Evolutionary conservation across 352 stramenopile species (phyloP), one percentile per base, ranked within the genome.

Genomic region (Globisporangium nagaii): DNA sequence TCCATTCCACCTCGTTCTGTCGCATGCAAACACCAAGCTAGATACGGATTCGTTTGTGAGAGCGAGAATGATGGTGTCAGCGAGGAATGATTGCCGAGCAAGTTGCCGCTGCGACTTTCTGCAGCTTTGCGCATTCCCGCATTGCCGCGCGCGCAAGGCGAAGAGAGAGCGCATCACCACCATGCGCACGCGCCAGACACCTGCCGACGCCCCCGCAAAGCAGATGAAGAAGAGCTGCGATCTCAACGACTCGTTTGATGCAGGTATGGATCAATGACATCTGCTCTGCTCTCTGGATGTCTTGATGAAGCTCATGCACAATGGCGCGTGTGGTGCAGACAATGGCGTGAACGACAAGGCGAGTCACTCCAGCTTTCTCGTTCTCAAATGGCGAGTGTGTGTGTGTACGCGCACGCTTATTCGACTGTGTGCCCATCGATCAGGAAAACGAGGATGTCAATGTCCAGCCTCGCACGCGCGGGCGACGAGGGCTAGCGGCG

Each of bases 181-280:
- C 13, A 53, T 53, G 47, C 47, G 22, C 6, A 45, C 52, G 19
- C 40, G 52, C 22, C 37, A 22, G 5, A 13, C 28, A 10, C n/a
- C 28, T 15, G 19, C 32, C 27, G 22, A 12, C 37, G 12, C 40
- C 11, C 22, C 24, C 4, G 32, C 7, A 10, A 36, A 61, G 32
- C 67, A 65, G 60, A 59, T 63, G 49, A 71, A 65, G 60, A 59
- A 65, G 49, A 71, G 44, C 13, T 80, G 60, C 41, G 30, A 66
- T 43, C 52, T 75, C 12, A 32, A 63, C n/a, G 62, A 77, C 40
- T 66, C 68, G 30, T 56, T 63, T 0, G 65, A 68, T 13, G 40
- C 63, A 53, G 58, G 69, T 47, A 15, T 27, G 42, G 2, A 28
- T 12, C 13, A 25, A 31, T 4, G 11, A 11, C 19, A 31, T 25